Evolutionary conservation across 1,139 yeast genomes (phyloP).

Genomic region (Yamadazyma sp.): DNA sequence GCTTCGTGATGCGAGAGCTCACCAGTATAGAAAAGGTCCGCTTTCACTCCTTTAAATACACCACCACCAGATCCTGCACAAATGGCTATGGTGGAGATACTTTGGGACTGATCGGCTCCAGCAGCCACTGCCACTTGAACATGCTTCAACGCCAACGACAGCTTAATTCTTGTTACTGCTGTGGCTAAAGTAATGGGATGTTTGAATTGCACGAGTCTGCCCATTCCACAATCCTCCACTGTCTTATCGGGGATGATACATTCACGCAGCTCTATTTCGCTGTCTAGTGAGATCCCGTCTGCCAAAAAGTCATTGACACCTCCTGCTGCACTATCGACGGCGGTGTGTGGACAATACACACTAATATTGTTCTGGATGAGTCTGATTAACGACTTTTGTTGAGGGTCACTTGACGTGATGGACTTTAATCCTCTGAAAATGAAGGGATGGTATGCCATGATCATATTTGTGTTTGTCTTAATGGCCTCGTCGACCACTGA

Average conservation of each 20-base stretch:
- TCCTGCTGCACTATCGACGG: slow-evolving; percentile 86
- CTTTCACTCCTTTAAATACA: slow-evolving; percentile 60
- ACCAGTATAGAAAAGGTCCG: slow-evolving; percentile 86
- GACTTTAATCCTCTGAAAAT: slow-evolving; percentile 85
- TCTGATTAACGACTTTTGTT: slow-evolving; percentile 72
- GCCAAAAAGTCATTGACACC: slow-evolving; percentile 95
- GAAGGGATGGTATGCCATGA: slow-evolving; percentile 93
- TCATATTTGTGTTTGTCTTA: slow-evolving; percentile 43
- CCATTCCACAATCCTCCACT: slow-evolving; percentile 63
- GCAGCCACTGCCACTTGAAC: slow-evolving; percentile 64
- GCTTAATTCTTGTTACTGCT: slow-evolving; percentile 57
- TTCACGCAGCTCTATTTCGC: slow-evolving; percentile 20
- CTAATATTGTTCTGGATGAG: slow-evolving; percentile 75
- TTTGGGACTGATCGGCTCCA: slow-evolving; percentile 24
- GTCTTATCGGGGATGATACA: slow-evolving; percentile 30
- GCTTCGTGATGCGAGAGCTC: slow-evolving; percentile 94
- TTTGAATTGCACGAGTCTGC: slow-evolving; percentile 61
- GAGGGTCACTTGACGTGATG: slow-evolving; percentile 69
- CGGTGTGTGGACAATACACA: slow-evolving; percentile 95
- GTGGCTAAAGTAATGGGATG: slow-evolving; percentile 42
- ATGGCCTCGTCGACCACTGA: slow-evolving; percentile 87
- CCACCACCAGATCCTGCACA: slow-evolving; percentile 96
- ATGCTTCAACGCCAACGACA: slow-evolving; percentile 47
- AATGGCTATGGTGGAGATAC: slow-evolving; percentile 62
- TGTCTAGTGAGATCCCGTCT: slow-evolving; percentile 49